Conservation (phyloP, 768 basidiomycete genomes). For the Mycena rosella region DNA sequence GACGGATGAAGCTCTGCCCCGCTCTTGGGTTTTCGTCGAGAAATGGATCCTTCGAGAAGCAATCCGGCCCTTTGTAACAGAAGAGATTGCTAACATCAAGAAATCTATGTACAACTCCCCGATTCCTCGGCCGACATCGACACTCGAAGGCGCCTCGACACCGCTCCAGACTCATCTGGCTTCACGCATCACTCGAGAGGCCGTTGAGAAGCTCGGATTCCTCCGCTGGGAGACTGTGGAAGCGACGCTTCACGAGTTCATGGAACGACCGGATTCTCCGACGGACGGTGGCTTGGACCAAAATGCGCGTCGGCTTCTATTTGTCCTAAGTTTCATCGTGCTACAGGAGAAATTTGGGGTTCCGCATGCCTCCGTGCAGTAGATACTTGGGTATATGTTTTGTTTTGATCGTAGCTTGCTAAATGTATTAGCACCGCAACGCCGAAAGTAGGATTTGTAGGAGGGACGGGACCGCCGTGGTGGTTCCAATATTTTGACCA, state of each 20-base stretch:
- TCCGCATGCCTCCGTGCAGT: not conserved
- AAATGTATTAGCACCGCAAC: too few relatives aligned
- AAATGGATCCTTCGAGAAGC: constrained; percentile 21
- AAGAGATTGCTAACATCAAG: constrained; percentile 5
- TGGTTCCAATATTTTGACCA: too few relatives aligned
- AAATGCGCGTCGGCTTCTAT: not conserved
- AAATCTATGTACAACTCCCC: constrained; percentile 20
- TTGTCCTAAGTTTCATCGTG: constrained; percentile 19
- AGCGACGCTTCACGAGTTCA: not conserved
- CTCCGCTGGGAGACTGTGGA: constrained; percentile 4
- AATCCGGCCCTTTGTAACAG: constrained; percentile 7
- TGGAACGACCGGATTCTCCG: constrained; percentile 6
- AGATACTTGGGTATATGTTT: not conserved
- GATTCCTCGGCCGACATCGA: constrained; percentile 8
- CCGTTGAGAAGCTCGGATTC: not conserved
- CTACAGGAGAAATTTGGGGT: constrained; percentile 8
- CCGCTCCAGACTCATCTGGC: constrained; percentile 11
- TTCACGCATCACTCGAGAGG: not conserved
- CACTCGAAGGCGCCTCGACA: not conserved
- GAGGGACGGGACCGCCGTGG: too few relatives aligned
- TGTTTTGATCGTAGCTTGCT: too few relatives aligned
- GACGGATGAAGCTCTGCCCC: not conserved
- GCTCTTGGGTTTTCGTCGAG: constrained; percentile 11
- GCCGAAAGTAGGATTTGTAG: too few relatives aligned
- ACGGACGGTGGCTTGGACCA: constrained; percentile 8